Conservation (phyloP, 495 filamentous ascomycete genomes). For the Tuber aestivum region DNA sequence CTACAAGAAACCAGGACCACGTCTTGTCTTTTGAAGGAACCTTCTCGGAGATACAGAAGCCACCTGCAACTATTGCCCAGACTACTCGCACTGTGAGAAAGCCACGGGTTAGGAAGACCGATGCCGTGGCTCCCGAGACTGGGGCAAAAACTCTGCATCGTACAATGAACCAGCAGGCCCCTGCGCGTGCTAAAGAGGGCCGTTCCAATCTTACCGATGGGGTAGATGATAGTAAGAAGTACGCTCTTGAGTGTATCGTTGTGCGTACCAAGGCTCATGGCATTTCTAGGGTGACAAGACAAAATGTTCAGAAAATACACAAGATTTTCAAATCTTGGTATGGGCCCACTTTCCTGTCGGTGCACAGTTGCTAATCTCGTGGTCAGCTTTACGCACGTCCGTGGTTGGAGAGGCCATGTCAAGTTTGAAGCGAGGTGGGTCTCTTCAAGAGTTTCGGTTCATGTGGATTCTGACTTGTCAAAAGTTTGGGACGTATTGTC, state of each 20-base stretch:
- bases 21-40: neutral
- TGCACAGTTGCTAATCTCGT: neutral
- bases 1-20: neutral
- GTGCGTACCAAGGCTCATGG: neutral
- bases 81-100: slow-evolving; percentile 19
- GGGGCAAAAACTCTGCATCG: slow-evolving; percentile 17
- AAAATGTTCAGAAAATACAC: neutral
- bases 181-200: slow-evolving; percentile 7
- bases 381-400: slow-evolving; percentile 26
- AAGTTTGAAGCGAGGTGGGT: slow-evolving; percentile 32
- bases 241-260: neutral
- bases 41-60: slow-evolving; percentile 12
- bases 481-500: slow-evolving; percentile 36
- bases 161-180: slow-evolving; percentile 30
- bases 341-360: neutral
- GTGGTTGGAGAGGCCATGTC: slow-evolving; percentile 31
- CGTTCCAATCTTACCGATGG: slow-evolving; percentile 10
- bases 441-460: neutral
- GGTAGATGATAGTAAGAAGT: slow-evolving; percentile 22
- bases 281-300: neutral
- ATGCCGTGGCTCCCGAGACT: slow-evolving; percentile 16
- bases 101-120: slow-evolving; percentile 20
- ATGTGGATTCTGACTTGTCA: slow-evolving; percentile 5
- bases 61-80: neutral
- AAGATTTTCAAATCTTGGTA: neutral